Evolutionary conservation across 441 rosid genomes (phyloP), one percentile per base, ranked within the genome.

Genomic region (Hura crepitans): DNA sequence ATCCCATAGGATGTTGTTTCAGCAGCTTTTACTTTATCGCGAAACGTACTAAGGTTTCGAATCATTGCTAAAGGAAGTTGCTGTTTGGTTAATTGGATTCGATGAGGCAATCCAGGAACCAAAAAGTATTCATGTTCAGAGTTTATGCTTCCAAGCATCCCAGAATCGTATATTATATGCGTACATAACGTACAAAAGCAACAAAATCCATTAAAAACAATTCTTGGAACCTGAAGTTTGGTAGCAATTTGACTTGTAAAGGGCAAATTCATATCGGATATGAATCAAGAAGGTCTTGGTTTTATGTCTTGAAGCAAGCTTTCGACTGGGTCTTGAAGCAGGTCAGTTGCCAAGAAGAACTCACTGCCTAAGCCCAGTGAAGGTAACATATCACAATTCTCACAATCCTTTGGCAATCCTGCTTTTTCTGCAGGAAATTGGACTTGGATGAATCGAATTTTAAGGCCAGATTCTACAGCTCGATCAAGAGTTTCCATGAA

Each of bases 231-330:
- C 4, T 65, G 64, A 37, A 78, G 63, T 66, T 71, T 78, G 33
- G 20, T 47, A 14, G n/a, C n/a, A n/a, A n/a, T n/a, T n/a, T n/a
- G n/a, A n/a, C n/a, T n/a, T n/a, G n/a, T n/a, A n/a, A n/a, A 83
- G 6, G 66, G 56, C 14, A 75, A 33, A 11, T 53, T 70, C 42
- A 62, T 27, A 30, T 80, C 84, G 25, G 85, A 80, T 6, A 83
- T 66, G 35, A 81, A 65, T 60, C 87, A 85, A 54, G 5, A 39
- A 1, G 81, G 85, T 18, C 23, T 72, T 1, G 83, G 85, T 7
- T n/a, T 54, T 15, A 75, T 22, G 71, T 61, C 64, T 49, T 68
- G 51, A 3, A 82, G 62, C 55, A 73, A 28, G 43, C 68, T 63
- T 54, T 61, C 77, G 0, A 69, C 75, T 1, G 78, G 78, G 9